Evolutionary conservation across 371 early-diverging fungal species (phyloP).

Genomic region (Mortierella sp.): DNA sequence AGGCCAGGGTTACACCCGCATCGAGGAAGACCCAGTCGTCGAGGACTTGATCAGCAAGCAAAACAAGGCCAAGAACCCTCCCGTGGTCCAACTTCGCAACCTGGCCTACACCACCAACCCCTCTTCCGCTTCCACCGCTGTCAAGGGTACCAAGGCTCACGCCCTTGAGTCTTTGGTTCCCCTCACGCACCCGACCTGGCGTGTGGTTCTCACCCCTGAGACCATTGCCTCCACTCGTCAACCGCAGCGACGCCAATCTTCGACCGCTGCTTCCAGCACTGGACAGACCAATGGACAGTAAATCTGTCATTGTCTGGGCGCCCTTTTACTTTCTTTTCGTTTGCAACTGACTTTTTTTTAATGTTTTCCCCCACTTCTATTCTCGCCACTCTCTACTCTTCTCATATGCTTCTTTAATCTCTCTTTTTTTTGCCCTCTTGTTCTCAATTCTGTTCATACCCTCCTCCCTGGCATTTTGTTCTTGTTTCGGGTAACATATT

Average conservation of each 20-base stretch:
- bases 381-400: no score
- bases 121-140: not conserved
- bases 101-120: conserved; percentile 15
- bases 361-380: no score
- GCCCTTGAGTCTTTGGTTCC: conserved; percentile 24
- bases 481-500: no score
- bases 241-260: not conserved
- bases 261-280: no score
- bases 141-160: conserved; percentile 8
- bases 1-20: conserved; percentile 20
- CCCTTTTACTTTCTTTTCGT: no score
- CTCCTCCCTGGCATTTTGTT: no score
- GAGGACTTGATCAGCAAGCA: not conserved
- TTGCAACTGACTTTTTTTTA: no score
- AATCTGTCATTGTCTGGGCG: no score
- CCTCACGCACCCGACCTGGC: conserved; percentile 15
- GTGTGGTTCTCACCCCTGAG: conserved; percentile 3
- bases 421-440: no score
- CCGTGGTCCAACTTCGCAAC: conserved; percentile 22
- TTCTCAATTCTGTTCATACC: no score
- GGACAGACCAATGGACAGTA: no score
- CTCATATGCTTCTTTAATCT: no score
- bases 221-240: not conserved
- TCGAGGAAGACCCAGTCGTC: conserved; percentile 17
- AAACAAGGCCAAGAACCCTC: not conserved